A percentile compares a stretch with the other conserved stretches of the same genome.
Evolutionary conservation across 176 grass and related monocot genomes (phyloP).

Genomic region (Hordeum marinum): DNA sequence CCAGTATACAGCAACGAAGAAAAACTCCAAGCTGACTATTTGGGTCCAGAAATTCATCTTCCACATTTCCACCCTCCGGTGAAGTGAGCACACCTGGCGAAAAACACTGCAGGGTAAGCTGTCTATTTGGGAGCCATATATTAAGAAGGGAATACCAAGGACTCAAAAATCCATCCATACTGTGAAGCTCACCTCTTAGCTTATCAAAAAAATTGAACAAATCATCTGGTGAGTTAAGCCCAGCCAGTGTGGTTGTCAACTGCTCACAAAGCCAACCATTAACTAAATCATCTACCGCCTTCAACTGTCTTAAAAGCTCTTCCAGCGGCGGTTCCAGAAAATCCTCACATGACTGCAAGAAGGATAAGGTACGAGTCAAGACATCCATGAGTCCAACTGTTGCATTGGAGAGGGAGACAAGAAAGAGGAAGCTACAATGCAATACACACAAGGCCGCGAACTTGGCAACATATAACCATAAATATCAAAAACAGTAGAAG

Average conservation of each 20-base stretch:
- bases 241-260: constrained; percentile 41
- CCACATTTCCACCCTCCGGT: constrained; percentile 47
- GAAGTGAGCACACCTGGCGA: constrained; percentile 54
- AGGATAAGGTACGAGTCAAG: neutral
- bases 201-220: constrained; percentile 92
- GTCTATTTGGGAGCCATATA: neutral
- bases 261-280: constrained; percentile 64
- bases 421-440: neutral
- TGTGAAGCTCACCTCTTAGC: constrained; percentile 48
- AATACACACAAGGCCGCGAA: neutral
- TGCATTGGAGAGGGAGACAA: neutral
- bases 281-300: constrained; percentile 39
- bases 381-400: neutral
- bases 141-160: neutral
- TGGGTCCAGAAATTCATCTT: constrained; percentile 66
- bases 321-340: constrained; percentile 71
- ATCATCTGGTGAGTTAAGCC: constrained; percentile 67
- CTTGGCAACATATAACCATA: neutral
- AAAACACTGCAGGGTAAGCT: neutral
- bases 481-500: neutral
- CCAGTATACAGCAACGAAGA: constrained; percentile 83
- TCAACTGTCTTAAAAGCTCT: constrained; percentile 71
- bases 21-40: constrained; percentile 89
- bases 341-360: constrained; percentile 74
- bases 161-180: neutral